Conservation (phyloP, 73 alveolate genomes). For the Paramecium tetraurelia region DNA sequence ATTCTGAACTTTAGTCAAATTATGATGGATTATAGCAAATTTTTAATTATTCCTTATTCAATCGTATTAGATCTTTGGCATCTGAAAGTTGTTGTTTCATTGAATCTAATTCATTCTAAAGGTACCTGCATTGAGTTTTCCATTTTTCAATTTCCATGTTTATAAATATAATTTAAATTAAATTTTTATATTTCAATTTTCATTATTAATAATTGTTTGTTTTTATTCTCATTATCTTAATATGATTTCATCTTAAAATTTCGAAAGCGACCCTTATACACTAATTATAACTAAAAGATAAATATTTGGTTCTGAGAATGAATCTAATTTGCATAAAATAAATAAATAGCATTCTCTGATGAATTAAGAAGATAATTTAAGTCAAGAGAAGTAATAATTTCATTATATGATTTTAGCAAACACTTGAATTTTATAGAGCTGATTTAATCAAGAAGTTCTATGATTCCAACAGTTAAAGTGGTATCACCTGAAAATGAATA, state of each 20-base stretch:
- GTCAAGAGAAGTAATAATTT: background rate
- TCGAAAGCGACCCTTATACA: background rate
- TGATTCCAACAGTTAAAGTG: background rate
- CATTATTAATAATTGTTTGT: background rate
- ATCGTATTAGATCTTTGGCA: background rate
- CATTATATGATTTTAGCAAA: background rate
- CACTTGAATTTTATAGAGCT: background rate
- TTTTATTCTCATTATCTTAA: background rate
- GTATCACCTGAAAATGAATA: background rate
- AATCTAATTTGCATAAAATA: background rate
- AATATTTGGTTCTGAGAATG: background rate
- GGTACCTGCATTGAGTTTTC: background rate
- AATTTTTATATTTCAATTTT: background rate
- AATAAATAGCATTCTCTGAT: background rate
- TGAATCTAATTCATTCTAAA: background rate
- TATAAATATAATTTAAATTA: background rate
- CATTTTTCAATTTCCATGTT: conserved; percentile 9
- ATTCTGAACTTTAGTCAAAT: conserved; percentile 12
- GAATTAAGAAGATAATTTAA: background rate
- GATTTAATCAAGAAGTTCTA: background rate
- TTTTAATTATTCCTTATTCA: conserved; percentile 13
- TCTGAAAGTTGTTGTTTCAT: background rate
- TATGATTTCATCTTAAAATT: background rate
- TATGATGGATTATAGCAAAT: background rate
- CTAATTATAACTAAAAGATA: background rate